phyloP scores from a whole-genome alignment of 805 yeast species.

The Clavispora vitiphila region DNA sequence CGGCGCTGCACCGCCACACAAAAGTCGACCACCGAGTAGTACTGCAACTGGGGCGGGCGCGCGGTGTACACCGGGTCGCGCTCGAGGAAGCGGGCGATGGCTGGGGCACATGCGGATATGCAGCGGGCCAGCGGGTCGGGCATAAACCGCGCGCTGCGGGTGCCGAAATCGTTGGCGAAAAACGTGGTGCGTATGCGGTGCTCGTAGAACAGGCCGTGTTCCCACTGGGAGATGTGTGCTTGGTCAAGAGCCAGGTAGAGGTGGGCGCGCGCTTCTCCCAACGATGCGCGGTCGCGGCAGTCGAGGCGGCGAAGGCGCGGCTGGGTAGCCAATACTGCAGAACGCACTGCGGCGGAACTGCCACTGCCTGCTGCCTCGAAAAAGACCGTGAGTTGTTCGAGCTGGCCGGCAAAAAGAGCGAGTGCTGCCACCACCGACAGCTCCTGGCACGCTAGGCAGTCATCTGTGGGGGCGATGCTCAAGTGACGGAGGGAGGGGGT shows the following conservation, averaged over 20 bases:
- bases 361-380: slow-evolving; percentile 6
- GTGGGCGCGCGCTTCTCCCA: neutral
- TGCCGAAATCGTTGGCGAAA: slow-evolving; percentile 3
- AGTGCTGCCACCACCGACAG: neutral
- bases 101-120: neutral
- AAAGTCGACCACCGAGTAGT: slow-evolving; percentile 1
- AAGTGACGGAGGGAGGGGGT: slow-evolving; percentile 5
- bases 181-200: slow-evolving; percentile 4
- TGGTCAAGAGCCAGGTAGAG: slow-evolving; percentile 3
- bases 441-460: slow-evolving; percentile 11
- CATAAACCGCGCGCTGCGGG: slow-evolving; percentile 2
- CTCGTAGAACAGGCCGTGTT: slow-evolving; percentile 7
- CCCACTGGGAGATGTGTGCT: slow-evolving; percentile 5
- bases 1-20: neutral
- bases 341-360: slow-evolving; percentile 2
- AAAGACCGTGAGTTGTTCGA: slow-evolving; percentile 4
- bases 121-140: slow-evolving; percentile 5
- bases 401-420: slow-evolving; percentile 2
- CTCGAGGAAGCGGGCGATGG: neutral
- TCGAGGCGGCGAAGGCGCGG: slow-evolving; percentile 3
- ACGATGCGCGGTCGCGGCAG: slow-evolving; percentile 5
- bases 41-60: neutral
- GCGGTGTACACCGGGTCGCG: neutral
- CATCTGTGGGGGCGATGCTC: slow-evolving; percentile 6
- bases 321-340: slow-evolving; percentile 4